These are phyloP conservation scores for Digitaria exilis DNA, from an alignment of 202 grass and related monocot species.

Conservation along the genomic window DNA sequence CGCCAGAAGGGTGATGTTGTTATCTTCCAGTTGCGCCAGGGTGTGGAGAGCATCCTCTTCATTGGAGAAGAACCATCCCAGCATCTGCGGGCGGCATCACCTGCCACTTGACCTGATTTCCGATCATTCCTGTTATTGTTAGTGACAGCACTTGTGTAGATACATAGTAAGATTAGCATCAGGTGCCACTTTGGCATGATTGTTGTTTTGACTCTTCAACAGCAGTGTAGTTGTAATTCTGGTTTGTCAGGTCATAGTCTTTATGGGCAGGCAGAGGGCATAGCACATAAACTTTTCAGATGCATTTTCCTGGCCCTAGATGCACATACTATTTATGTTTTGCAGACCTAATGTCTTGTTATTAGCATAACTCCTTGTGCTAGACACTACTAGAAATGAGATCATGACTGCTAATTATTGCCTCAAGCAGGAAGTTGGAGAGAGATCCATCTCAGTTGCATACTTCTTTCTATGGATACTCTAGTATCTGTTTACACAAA, in stretches of 20 bases:
- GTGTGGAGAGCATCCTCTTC: no score
- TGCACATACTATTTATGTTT: neutral
- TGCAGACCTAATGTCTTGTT: neutral
- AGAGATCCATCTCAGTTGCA: neutral
- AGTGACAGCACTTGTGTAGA: neutral
- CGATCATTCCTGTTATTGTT: neutral
- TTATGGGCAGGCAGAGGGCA: neutral
- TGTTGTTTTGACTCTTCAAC: neutral
- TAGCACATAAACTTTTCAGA: neutral
- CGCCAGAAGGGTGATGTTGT: no score
- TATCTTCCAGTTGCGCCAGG: no score
- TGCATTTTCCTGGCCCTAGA: neutral
- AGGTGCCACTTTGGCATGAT: neutral
- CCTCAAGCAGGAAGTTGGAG: neutral
- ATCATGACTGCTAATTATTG: neutral
- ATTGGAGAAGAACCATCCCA: no score
- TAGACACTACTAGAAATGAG: neutral
- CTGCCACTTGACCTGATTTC: neutral
- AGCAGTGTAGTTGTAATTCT: neutral
- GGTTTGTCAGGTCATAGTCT: neutral
- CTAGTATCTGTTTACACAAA: neutral
- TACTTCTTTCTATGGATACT: neutral
- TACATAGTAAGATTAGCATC: neutral
- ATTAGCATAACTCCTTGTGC: constrained; percentile 4
- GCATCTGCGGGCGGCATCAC: no score